These are phyloP conservation scores for Neodidymelliopsis sp. DNA, from an alignment of 2,329 filamentous ascomycete genomes.

Conservation along the genomic window DNA sequence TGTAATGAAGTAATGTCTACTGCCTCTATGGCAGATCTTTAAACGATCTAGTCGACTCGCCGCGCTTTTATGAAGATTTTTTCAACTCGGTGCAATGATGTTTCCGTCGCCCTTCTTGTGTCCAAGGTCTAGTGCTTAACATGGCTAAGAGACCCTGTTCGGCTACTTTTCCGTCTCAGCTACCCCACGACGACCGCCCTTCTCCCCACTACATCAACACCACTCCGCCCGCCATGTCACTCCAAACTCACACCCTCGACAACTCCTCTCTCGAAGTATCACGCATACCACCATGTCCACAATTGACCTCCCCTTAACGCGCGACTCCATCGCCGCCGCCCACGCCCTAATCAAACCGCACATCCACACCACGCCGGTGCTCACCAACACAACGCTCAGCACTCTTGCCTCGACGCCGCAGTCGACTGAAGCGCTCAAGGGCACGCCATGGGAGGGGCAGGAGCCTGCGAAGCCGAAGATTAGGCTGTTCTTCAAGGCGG, in stretches of 20 bases:
- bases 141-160: conserved; percentile 2
- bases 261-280: background rate
- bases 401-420: conserved; percentile 77
- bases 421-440: conserved; percentile 59
- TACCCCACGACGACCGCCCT: conserved; percentile 18
- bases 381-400: conserved; percentile 80
- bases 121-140: too few species aligned
- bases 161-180: background rate
- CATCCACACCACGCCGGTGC: conserved; percentile 83
- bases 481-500: conserved; percentile 91
- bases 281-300: conserved; percentile 5
- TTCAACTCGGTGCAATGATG: background rate
- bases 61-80: background rate
- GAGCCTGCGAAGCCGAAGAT: conserved; percentile 70
- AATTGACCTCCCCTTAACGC: conserved; percentile 69
- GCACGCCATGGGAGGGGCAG: conserved; percentile 65
- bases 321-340: conserved; percentile 74
- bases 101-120: background rate
- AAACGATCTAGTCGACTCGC: background rate
- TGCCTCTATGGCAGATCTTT: background rate
- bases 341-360: conserved; percentile 75
- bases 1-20: conserved; percentile 3
- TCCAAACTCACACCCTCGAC: background rate
- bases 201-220: conserved; percentile 6
- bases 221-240: conserved; percentile 16